Conservation (phyloP, 352 stramenopile species). For the Globisporangium takayamanum region DNA sequence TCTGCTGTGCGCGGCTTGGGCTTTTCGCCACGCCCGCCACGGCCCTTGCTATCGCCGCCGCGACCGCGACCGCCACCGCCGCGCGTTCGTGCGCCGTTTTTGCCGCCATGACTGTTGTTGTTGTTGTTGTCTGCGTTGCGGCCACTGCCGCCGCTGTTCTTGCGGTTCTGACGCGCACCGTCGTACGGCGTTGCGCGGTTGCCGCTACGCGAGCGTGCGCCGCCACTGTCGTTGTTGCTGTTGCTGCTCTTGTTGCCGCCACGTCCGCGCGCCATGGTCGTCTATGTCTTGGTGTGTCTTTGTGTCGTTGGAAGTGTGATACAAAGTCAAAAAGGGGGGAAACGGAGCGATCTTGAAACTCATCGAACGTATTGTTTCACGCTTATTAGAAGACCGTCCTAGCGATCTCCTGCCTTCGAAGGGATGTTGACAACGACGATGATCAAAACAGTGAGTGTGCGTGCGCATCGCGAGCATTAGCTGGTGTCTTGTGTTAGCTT, state of each 20-base stretch:
- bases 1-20: constrained; percentile 69
- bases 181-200: constrained; percentile 41
- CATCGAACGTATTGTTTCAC: too few relatives aligned
- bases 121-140: constrained; percentile 2
- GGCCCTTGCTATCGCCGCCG: constrained; percentile 16
- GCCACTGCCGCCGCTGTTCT: constrained; percentile 11
- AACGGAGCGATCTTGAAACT: too few relatives aligned
- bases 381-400: too few relatives aligned
- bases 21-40: constrained; percentile 33
- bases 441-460: background rate
- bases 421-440: too few relatives aligned
- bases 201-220: constrained; percentile 11
- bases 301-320: background rate
- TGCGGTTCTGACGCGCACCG: constrained; percentile 18
- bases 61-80: constrained; percentile 19
- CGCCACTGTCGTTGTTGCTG: constrained; percentile 11
- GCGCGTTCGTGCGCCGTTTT: constrained; percentile 2
- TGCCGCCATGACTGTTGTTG: constrained; percentile 12
- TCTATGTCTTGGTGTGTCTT: background rate
- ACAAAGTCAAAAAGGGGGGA: too few relatives aligned
- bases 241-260: constrained; percentile 4
- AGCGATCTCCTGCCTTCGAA: too few relatives aligned
- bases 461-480: too few relatives aligned
- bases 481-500: too few relatives aligned
- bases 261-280: constrained; percentile 31